Percentiles rank a stretch among this genome's conserved stretches.
These are phyloP conservation scores for Casuarina equisetifolia DNA, from an alignment of 306 rosid genomes.

Conservation along the genomic window DNA sequence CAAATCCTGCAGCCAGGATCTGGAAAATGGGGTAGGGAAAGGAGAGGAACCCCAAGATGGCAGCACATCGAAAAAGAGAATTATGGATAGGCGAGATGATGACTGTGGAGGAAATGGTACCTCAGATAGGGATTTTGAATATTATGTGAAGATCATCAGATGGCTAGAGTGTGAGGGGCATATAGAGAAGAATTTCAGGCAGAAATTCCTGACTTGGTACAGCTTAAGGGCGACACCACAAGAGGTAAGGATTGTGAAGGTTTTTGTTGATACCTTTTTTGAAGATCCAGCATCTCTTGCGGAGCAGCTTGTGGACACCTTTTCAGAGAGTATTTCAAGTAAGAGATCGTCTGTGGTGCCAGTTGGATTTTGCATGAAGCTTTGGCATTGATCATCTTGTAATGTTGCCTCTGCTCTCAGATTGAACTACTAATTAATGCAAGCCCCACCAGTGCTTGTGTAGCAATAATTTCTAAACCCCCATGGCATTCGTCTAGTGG, in stretches of 20 bases:
- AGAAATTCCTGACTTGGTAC: constrained; percentile 93
- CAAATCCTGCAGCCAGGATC: constrained; percentile 62
- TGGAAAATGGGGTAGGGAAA: constrained; percentile 57
- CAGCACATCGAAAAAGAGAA: constrained; percentile 73
- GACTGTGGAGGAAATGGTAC: constrained; percentile 45
- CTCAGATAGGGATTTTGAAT: constrained; percentile 66
- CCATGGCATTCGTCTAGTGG: constrained; percentile 45
- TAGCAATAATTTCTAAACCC: constrained; percentile 57
- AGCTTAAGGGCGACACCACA: constrained; percentile 82
- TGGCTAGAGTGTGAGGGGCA: constrained; percentile 94
- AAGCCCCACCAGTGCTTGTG: constrained; percentile 31
- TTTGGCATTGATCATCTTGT: constrained; percentile 67
- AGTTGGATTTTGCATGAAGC: constrained; percentile 87
- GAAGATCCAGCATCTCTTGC: constrained; percentile 91
- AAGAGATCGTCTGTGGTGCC: constrained; percentile 65
- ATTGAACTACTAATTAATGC: constrained; percentile 19
- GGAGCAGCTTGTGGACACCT: constrained; percentile 90
- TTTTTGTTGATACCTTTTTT: constrained; percentile 66
- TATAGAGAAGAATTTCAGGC: constrained; percentile 89
- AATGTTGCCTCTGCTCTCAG: constrained; percentile 26
- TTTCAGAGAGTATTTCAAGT: constrained; percentile 78
- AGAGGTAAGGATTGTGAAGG: constrained; percentile 78
- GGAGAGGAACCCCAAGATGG: constrained; percentile 72
- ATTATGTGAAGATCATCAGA: constrained; percentile 83
- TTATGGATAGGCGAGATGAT: constrained; percentile 52